These are phyloP conservation scores for Lojkania enalia DNA, from an alignment of 2,329 filamentous ascomycete species.

Conservation along the genomic window DNA sequence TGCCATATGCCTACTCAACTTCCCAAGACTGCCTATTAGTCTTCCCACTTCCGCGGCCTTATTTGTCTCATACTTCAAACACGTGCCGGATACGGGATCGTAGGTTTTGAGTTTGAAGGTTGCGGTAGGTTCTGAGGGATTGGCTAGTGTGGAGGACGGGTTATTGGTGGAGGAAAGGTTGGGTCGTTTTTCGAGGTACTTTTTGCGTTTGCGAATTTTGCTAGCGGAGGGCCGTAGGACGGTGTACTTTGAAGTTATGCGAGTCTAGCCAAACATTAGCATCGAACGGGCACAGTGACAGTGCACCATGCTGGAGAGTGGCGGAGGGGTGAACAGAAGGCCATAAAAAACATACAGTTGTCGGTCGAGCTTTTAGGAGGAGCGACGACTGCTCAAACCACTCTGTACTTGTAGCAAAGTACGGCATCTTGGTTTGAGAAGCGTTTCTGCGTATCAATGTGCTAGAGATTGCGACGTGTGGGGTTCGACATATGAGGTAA, in stretches of 20 bases:
- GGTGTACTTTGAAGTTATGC: constrained; percentile 91
- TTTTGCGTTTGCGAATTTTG: constrained; percentile 40
- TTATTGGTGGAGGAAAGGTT: constrained; percentile 27
- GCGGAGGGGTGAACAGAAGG: constrained; percentile 3
- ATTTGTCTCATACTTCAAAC: constrained; percentile 87
- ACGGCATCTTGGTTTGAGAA: constrained; percentile 63
- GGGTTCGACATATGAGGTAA: constrained; percentile 23
- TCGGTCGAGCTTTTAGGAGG: constrained; percentile 82
- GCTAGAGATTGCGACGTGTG: too few relatives aligned
- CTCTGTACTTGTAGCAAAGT: constrained; percentile 79
- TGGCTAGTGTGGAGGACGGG: constrained; percentile 33
- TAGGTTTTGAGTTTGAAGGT: constrained; percentile 85
- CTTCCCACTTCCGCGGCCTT: constrained; percentile 89
- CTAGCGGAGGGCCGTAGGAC: constrained; percentile 55
- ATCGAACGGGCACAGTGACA: too few relatives aligned
- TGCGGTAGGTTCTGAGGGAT: constrained; percentile 50
- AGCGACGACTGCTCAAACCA: constrained; percentile 88
- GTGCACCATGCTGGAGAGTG: background rate
- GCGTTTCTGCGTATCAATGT: constrained; percentile 8
- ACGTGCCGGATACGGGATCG: constrained; percentile 78
- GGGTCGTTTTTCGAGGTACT: constrained; percentile 33
- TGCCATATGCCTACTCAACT: constrained; percentile 68
- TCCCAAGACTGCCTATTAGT: constrained; percentile 75
- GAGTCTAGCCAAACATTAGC: constrained; percentile 62
- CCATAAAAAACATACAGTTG: constrained; percentile 63